A percentile compares a stretch with the other conserved stretches of the same genome.
phyloP scores from a whole-genome alignment of 2,329 filamentous ascomycete species.

The Microcyclosporella mali region DNA sequence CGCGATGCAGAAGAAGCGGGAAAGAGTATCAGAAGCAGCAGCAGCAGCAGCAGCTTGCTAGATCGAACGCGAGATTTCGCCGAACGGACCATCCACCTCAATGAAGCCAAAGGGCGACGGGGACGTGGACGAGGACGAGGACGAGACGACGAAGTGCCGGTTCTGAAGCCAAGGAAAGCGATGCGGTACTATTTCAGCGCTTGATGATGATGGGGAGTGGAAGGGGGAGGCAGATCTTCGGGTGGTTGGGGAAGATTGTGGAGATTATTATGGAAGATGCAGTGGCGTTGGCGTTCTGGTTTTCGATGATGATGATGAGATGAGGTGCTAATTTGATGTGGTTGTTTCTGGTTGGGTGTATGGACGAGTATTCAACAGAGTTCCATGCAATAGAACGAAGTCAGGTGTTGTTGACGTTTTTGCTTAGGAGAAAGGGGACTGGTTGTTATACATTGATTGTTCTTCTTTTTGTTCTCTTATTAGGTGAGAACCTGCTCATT shows the following conservation, averaged over 20 bases:
- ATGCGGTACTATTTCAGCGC: constrained; percentile 18
- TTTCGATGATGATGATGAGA: not conserved
- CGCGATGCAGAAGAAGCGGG: not conserved
- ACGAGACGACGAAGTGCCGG: constrained; percentile 14
- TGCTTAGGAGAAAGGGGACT: not conserved
- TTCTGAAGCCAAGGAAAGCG: constrained; percentile 23
- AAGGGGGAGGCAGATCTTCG: not conserved
- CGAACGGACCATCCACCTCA: constrained; percentile 12
- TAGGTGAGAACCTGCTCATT: too few relatives aligned
- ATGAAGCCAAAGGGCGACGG: constrained; percentile 4
- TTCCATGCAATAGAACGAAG: too few relatives aligned
- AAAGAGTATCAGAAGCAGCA: not conserved
- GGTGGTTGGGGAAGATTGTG: not conserved
- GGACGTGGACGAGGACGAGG: constrained; percentile 6
- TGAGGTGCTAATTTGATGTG: not conserved
- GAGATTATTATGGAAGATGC: not conserved
- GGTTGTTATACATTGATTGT: too few relatives aligned
- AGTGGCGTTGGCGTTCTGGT: not conserved
- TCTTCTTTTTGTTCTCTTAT: too few relatives aligned
- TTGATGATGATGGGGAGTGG: not conserved
- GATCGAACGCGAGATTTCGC: constrained; percentile 10
- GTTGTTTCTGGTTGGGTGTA: too few relatives aligned
- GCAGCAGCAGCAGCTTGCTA: too few relatives aligned
- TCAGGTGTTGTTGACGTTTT: not conserved
- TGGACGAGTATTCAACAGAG: too few relatives aligned